phyloP scores from a whole-genome alignment of 2,329 filamentous ascomycete genomes.

The Botrytis pseudocinerea region DNA sequence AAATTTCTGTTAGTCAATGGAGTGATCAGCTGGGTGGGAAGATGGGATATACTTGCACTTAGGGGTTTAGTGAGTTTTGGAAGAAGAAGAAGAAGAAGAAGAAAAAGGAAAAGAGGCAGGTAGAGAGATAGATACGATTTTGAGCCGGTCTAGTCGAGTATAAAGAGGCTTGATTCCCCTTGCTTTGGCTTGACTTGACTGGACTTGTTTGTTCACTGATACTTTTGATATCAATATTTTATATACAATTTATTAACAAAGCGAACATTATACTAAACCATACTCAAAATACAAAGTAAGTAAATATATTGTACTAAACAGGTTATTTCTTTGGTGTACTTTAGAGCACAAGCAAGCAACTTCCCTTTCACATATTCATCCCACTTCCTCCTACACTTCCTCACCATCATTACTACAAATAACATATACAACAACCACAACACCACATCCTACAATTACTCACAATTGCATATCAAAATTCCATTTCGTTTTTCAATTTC shows the following conservation, averaged over 20 bases:
- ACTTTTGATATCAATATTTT: background rate
- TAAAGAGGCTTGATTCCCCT: background rate
- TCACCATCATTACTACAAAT: background rate
- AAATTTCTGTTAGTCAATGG: slow-evolving; percentile 9
- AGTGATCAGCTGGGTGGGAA: slow-evolving; percentile 10
- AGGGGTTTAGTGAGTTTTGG: slow-evolving; percentile 25
- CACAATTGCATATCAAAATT: background rate
- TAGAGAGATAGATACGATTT: background rate
- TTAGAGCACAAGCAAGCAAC: background rate
- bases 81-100: background rate
- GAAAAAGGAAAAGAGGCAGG: background rate
- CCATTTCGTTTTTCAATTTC: background rate
- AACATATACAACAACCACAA: background rate
- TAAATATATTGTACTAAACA: background rate
- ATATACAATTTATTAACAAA: background rate
- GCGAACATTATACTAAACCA: background rate
- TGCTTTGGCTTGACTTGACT: too few relatives aligned
- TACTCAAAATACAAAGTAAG: background rate
- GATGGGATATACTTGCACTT: slow-evolving; percentile 26
- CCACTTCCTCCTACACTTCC: background rate
- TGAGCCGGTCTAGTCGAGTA: background rate
- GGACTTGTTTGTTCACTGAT: background rate
- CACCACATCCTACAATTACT: background rate
- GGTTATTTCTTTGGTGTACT: background rate
- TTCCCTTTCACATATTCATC: background rate